Evolutionary conservation across 1,284 basidiomycete genomes (phyloP).

Genomic region (Tremellales sp.): DNA sequence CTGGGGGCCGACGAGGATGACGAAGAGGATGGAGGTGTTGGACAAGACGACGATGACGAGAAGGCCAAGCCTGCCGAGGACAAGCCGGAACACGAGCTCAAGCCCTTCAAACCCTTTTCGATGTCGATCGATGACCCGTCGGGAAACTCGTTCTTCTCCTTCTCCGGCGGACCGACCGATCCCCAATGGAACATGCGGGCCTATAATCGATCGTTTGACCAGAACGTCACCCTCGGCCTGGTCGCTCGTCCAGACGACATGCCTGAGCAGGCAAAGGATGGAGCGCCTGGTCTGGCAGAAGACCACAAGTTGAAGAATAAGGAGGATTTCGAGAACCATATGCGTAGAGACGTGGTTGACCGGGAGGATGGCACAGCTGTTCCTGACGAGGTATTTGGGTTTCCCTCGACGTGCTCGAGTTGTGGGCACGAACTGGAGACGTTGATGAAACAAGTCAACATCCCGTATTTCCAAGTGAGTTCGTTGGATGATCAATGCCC

Average conservation of each 20-base stretch:
- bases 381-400: slow-evolving; percentile 82
- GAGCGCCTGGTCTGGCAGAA: slow-evolving; percentile 43
- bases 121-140: slow-evolving; percentile 87
- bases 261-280: slow-evolving; percentile 35
- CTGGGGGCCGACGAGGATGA: slow-evolving; percentile 62
- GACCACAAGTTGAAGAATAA: slow-evolving; percentile 51
- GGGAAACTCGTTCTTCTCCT: slow-evolving; percentile 93
- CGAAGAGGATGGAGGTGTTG: slow-evolving; percentile 45
- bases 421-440: slow-evolving; percentile 83
- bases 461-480: slow-evolving; percentile 93
- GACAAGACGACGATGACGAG: slow-evolving; percentile 31
- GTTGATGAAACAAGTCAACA: slow-evolving; percentile 92
- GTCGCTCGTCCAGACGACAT: slow-evolving; percentile 42
- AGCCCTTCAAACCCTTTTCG: slow-evolving; percentile 71
- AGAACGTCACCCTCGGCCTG: slow-evolving; percentile 79
- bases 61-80: slow-evolving; percentile 23
- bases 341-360: slow-evolving; percentile 21
- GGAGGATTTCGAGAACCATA: slow-evolving; percentile 48
- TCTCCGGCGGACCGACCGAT: slow-evolving; percentile 70
- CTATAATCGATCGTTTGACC: slow-evolving; percentile 76
- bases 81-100: slow-evolving; percentile 45
- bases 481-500: neutral
- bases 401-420: slow-evolving; percentile 83
- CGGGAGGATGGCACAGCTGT: slow-evolving; percentile 47
- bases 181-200: slow-evolving; percentile 90